Base-by-base conservation (phyloP, 768 basidiomycete species). In the Mycena capillaripes region DNA sequence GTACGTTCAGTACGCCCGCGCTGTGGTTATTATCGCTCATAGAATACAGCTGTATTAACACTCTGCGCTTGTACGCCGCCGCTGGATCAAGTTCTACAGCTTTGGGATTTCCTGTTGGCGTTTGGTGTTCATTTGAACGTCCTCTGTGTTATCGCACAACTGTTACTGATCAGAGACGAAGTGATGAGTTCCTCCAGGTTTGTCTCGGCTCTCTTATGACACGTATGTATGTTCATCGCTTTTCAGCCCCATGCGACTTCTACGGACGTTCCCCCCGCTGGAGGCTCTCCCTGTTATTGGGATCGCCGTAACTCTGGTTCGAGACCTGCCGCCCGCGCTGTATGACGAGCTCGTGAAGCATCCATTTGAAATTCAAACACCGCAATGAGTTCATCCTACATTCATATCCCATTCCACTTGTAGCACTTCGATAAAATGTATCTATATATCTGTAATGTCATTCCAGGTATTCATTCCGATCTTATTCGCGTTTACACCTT, bases 101-200 rank as follows among this genome's bases (percentile, higher is more conserved):
- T 99, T 63, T 99, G 98, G 97, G 98, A 99, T 81, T 99, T 99
- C 79, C 88, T 99, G 11, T 87, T 99, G 30, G 96, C 97, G 4
- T 99, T 97, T 78, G 98, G 98, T 17, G 95, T 97, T 27, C 98
- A 99, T 78, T 87, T 99, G 23, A 99, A 99, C 78, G 93, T 99
- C 14, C 86, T 99, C 19, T 98, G 97, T 78, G 97, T 99, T 4
- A 98, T 99, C 71, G 97, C 98, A 9, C 98, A 99, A 78, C 83
- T 99, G 5, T 80, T 97, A 4, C 88, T 97, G 14, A 97, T 98
- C 82, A 87, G 96, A 69, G 93, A 95, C 53, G 95, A 96, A 55
- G 90, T 99, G 56, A 96, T 99, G 92, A 86, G 84, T 59, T 95
- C 93, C 1, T 86, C 92, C 2, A 96, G 95, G 97, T 97, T 67